Evolutionary conservation across 2,329 filamentous ascomycete species (phyloP), one percentile per base, ranked within the genome.

Genomic region (Aspergillus sclerotialis): DNA sequence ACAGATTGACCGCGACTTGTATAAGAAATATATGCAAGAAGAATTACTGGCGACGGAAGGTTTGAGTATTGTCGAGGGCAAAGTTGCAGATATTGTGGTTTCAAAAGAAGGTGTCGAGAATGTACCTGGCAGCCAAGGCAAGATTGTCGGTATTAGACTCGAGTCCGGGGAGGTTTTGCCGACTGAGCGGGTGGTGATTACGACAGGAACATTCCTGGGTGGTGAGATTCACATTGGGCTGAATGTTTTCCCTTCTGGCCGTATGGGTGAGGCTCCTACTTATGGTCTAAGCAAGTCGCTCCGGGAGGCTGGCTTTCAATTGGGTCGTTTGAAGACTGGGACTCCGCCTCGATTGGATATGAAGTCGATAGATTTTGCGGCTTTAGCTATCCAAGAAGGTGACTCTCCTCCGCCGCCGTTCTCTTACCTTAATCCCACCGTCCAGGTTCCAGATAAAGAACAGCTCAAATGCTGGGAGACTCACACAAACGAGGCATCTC

Each of bases 191-290:
- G 89, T 96, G 23, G 76, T 98, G 15, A 95, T 98, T 48, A 96
- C 92, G 0, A 98, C 92, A 0, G 92, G 92, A 0, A 98, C 92
- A 0, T 98, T 98, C 54, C 65, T 98, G 4, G 84, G 90, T 8
- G 92, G 89, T 12, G 92, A 98, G 61, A 98, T 98, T 42, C 92
- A 98, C 51, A 93, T 98, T 42, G 92, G 88, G 0, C 67, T 96
- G 6, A 76, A 94, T 34, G 75, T 73, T 3, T 94, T 78, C 54
- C 89, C 92, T 0, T 84, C 92, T 0, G 92, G 92, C 1, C 79
- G 92, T 7, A 88, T 98, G 69, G 92, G 90, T 8, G 92, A 98
- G 64, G 85, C 85, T 14, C 89, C 92, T 1, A 95, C 92, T 0
- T 87, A 87, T 53, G 90, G 90, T 0, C 66, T 98, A 36, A 95